Base-by-base conservation (phyloP, 129 eudicot genomes). In the Centaurea solstitialis region DNA sequence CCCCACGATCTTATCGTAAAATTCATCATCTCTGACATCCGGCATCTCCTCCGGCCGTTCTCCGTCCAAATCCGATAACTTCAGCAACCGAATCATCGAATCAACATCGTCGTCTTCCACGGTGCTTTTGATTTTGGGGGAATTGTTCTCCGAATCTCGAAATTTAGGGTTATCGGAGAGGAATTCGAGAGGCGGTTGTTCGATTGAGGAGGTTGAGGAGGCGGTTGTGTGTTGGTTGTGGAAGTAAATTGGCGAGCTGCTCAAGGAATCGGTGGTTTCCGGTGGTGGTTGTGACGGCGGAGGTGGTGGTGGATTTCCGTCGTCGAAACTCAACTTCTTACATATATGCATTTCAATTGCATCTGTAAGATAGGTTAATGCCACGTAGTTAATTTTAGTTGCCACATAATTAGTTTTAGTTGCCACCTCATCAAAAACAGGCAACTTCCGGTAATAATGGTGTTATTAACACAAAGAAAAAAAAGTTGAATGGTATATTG, bases 1-100 rank as follows among this genome's bases (percentile, higher is more conserved):
- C 90, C 67, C 89, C 70, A 89, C 94, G 79, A 93, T 86, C 86
- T 86, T 91, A 6, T 64, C 92, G 35, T 72, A 93, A 77, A 93
- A 93, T 64, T 78, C 91, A 79, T 90, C 91, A 62, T 89, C 93
- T 7, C 18, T 83, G 79, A 37, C 68, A 73, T 73, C 77, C 26
- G 41, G 12, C 74, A 69, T 61, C 64, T 76, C 23, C 64, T 47
- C 79, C 23, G 61, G 12, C 18, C 22, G 84, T 79, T 73, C 68
- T 9, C 73, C 75, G 20, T 88, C 87, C 23, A 50, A 59, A 69
- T 93, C 88, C 7, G 88, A 80, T 68, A 93, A 87, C 74, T 84
- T 81, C 35, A 93, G 79, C 0, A 91, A 88, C 84, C 80, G 78
- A 78, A 89, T 87, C 86, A 93, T 76, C 40, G 77, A 71, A n/a